Percentiles rank a stretch among this genome's conserved stretches.
Conservation (phyloP, 495 filamentous ascomycete species). For the Bombardia bombarda region DNA sequence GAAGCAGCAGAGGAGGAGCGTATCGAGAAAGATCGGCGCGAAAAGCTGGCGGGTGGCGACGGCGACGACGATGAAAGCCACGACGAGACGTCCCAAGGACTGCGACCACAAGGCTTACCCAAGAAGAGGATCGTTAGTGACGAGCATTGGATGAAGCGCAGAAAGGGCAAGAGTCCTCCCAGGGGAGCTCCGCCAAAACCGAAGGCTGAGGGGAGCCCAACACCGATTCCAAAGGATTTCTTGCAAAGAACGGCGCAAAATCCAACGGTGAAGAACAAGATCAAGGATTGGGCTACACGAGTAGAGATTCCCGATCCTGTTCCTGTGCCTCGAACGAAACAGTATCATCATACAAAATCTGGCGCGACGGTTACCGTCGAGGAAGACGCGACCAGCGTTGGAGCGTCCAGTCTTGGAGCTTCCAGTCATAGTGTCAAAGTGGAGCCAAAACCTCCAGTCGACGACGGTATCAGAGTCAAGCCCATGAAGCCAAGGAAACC, state of each 20-base stretch:
- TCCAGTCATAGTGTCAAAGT: slow-evolving; percentile 4
- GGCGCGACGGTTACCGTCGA: slow-evolving; percentile 24
- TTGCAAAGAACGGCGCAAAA: slow-evolving; percentile 39
- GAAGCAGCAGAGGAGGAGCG: slow-evolving; percentile 14
- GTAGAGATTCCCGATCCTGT: slow-evolving; percentile 31
- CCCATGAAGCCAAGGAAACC: slow-evolving; percentile 10
- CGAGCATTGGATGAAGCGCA: slow-evolving; percentile 61
- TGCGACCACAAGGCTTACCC: slow-evolving; percentile 33
- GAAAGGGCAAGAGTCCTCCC: slow-evolving; percentile 39
- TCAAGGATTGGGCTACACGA: slow-evolving; percentile 43
- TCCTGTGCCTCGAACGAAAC: slow-evolving; percentile 11
- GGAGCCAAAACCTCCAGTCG: slow-evolving; percentile 15
- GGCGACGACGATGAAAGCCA: slow-evolving; percentile 7
- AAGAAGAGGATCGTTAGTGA: slow-evolving; percentile 76
- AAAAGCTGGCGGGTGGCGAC: too few species aligned
- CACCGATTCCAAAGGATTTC: slow-evolving; percentile 44
- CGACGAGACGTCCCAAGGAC: neutral
- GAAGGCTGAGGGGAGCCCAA: slow-evolving; percentile 26
- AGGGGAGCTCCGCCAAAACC: slow-evolving; percentile 24
- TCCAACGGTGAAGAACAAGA: slow-evolving; percentile 40
- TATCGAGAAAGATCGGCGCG: slow-evolving; percentile 12
- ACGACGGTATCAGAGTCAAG: slow-evolving; percentile 30
- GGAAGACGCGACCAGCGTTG: slow-evolving; percentile 15
- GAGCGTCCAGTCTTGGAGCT: slow-evolving; percentile 3
- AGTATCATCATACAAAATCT: slow-evolving; percentile 18